These are phyloP conservation scores for Candida lessepsii DNA, from an alignment of 805 yeast genomes.

Conservation along the genomic window DNA sequence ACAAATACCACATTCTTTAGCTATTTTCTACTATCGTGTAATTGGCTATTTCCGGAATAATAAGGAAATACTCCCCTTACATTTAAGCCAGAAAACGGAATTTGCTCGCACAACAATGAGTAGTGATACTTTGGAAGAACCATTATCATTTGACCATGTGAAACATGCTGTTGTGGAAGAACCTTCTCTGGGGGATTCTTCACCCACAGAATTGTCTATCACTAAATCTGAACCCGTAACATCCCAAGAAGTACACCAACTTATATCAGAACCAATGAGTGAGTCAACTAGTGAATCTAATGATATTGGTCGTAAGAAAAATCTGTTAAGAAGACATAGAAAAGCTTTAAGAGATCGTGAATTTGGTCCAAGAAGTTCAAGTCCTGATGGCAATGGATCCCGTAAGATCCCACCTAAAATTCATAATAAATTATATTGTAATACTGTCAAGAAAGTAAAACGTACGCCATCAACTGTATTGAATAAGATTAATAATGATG, in stretches of 20 bases:
- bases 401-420: constrained; percentile 24
- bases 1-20: too few species aligned
- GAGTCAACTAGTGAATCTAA: background rate
- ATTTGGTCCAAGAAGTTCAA: constrained; percentile 10
- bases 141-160: constrained; percentile 5
- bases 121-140: constrained; percentile 5
- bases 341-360: constrained; percentile 14
- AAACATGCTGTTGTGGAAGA: constrained; percentile 1
- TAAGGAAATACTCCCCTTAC: too few species aligned
- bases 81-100: background rate
- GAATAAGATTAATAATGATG: constrained; percentile 34
- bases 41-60: too few species aligned
- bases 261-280: background rate
- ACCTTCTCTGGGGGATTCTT: background rate
- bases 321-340: constrained; percentile 12
- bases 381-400: constrained; percentile 15
- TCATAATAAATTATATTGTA: constrained; percentile 31
- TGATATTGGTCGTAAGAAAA: background rate
- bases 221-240: background rate
- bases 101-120: background rate
- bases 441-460: constrained; percentile 17
- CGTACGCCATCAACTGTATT: constrained; percentile 24
- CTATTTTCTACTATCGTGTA: too few species aligned
- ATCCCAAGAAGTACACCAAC: background rate
- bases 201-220: background rate